These are phyloP conservation scores for Aspergillus biplanus DNA, from an alignment of 495 filamentous ascomycete species.

Conservation along the genomic window DNA sequence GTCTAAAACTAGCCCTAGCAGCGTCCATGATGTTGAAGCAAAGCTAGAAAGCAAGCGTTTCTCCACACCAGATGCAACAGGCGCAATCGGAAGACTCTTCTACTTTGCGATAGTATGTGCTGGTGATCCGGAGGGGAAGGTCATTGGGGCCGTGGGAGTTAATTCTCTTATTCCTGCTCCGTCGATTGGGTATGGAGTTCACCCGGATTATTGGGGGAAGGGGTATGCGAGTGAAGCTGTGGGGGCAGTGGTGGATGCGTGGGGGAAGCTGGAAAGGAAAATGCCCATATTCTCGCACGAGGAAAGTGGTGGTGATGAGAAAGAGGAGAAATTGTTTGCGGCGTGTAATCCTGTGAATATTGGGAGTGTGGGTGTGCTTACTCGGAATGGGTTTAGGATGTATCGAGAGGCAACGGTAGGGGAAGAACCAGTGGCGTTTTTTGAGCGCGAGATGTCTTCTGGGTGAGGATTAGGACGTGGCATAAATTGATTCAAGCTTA, in stretches of 20 bases:
- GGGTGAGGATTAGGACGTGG: not conserved
- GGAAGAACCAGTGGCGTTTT: not conserved
- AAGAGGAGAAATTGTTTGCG: not conserved
- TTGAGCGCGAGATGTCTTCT: not conserved
- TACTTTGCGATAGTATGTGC: not conserved
- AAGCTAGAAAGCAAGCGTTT: not conserved
- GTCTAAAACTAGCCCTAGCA: not conserved
- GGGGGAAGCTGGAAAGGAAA: constrained; percentile 1
- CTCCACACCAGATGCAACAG: not conserved
- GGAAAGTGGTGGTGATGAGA: not conserved
- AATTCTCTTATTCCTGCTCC: not conserved
- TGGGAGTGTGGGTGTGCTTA: constrained; percentile 3
- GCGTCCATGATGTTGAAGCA: not conserved
- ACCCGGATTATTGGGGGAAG: constrained; percentile 11
- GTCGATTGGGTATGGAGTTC: constrained; percentile 1
- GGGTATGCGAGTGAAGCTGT: constrained; percentile 11
- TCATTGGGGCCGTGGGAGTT: constrained; percentile 2
- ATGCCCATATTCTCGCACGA: not conserved
- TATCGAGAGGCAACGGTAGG: not conserved
- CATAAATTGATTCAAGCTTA: too few species aligned
- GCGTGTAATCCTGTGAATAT: not conserved
- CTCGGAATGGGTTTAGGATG: constrained; percentile 2
- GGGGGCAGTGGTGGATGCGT: not conserved
- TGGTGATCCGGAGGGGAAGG: not conserved
- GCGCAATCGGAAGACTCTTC: not conserved